Percentiles rank a stretch among this genome's conserved stretches.
phyloP scores from a whole-genome alignment of 2,329 filamentous ascomycete species.

The Penicillium paneum region DNA sequence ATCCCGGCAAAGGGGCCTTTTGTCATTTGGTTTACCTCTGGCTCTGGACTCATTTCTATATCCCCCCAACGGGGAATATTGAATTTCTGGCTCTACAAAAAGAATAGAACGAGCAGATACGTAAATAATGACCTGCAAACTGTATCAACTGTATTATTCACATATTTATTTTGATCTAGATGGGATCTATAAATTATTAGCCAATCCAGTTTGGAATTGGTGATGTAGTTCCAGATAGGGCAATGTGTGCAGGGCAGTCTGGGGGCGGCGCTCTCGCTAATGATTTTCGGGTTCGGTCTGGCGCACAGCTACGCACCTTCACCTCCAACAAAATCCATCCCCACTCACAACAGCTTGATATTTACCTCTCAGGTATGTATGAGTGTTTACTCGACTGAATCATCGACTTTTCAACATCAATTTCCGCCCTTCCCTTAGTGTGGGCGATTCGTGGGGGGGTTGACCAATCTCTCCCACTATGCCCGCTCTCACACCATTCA shows the following conservation, averaged over 20 bases:
- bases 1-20: slow-evolving; percentile 31
- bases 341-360: slow-evolving; percentile 35
- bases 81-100: slow-evolving; percentile 10
- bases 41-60: slow-evolving; percentile 20
- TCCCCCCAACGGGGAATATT: slow-evolving; percentile 4
- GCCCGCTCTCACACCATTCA: slow-evolving; percentile 18
- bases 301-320: slow-evolving; percentile 41
- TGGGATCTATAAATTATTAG: slow-evolving; percentile 2
- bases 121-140: slow-evolving; percentile 9
- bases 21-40: slow-evolving; percentile 21
- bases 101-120: slow-evolving; percentile 12
- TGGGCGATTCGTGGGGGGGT: slow-evolving; percentile 25
- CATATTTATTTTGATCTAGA: slow-evolving; percentile 1
- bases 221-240: slow-evolving; percentile 19
- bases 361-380: slow-evolving; percentile 36
- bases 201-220: slow-evolving; percentile 3
- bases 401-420: slow-evolving; percentile 18
- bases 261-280: slow-evolving; percentile 42
- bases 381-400: slow-evolving; percentile 16
- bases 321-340: slow-evolving; percentile 39
- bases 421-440: slow-evolving; percentile 24
- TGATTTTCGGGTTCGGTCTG: slow-evolving; percentile 42
- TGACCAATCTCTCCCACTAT: slow-evolving; percentile 15
- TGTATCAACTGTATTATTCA: slow-evolving; percentile 8
- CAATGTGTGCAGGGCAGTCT: slow-evolving; percentile 29